These are phyloP conservation scores for Ogataea pini DNA, from an alignment of 805 yeast species.

Conservation along the genomic window DNA sequence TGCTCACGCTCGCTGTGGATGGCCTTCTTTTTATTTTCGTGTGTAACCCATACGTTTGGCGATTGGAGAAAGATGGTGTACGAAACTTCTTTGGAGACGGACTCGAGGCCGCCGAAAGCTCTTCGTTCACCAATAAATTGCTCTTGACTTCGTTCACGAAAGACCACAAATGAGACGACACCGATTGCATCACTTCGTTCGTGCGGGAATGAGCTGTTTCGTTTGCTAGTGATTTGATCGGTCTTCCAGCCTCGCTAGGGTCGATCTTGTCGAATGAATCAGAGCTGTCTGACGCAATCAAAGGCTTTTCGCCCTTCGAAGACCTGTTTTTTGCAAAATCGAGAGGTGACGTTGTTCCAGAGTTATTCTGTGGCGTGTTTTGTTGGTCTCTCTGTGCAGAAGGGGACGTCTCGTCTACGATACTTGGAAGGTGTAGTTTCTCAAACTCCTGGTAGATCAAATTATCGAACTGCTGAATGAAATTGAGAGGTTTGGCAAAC, in stretches of 20 bases:
- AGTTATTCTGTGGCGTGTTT: neutral
- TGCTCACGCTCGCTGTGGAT: neutral
- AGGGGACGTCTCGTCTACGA: constrained; percentile 15
- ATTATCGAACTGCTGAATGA: constrained; percentile 68
- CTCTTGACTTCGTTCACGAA: constrained; percentile 51
- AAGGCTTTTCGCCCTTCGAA: neutral
- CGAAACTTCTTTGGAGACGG: constrained; percentile 22
- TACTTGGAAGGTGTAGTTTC: constrained; percentile 42
- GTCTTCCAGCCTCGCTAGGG: constrained; percentile 27
- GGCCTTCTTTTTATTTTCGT: constrained; percentile 20
- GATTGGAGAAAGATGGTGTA: constrained; percentile 33
- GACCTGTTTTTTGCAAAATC: constrained; percentile 8
- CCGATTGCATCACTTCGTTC: constrained; percentile 38
- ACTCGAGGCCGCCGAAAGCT: constrained; percentile 9
- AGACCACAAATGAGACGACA: constrained; percentile 48
- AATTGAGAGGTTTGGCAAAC: constrained; percentile 54
- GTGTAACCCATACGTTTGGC: constrained; percentile 33
- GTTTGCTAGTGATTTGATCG: constrained; percentile 26
- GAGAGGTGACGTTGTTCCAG: constrained; percentile 2
- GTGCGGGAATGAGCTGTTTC: constrained; percentile 16
- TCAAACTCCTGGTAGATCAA: constrained; percentile 68
- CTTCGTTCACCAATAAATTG: constrained; percentile 28
- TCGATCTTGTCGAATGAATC: constrained; percentile 21
- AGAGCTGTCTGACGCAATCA: constrained; percentile 13
- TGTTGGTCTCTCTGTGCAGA: neutral